Evolutionary conservation across 305 asterid genomes (phyloP).

Genomic region (Andrographis paniculata): DNA sequence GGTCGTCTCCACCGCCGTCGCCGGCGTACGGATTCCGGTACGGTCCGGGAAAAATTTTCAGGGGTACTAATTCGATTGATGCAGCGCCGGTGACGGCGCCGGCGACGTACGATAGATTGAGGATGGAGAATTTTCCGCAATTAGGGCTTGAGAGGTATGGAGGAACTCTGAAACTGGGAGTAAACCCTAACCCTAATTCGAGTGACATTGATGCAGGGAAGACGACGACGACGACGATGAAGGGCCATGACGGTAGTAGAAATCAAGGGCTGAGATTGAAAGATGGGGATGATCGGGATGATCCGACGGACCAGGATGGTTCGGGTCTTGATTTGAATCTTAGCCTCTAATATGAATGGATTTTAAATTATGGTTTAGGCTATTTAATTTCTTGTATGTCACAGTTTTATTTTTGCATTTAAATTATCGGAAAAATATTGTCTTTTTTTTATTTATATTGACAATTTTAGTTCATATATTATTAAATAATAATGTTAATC

Average conservation of each 20-base stretch:
- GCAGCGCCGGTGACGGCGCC: not conserved
- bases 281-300: not conserved
- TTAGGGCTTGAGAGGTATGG: not conserved
- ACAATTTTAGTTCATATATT: too few species aligned
- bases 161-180: not conserved
- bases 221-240: not conserved
- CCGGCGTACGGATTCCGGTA: not conserved
- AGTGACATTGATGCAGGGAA: not conserved
- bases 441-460: too few species aligned
- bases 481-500: too few species aligned
- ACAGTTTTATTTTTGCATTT: too few species aligned
- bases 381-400: too few species aligned
- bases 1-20: too few species aligned
- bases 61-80: too few species aligned
- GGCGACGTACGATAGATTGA: not conserved
- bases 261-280: not conserved
- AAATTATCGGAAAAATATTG: too few species aligned
- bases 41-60: not conserved
- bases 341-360: not conserved
- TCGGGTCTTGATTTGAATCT: not conserved
- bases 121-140: not conserved
- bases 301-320: not conserved
- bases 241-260: not conserved
- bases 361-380: too few species aligned
- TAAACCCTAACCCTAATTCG: not conserved